phyloP scores from a whole-genome alignment of 2,329 filamentous ascomycete species.

The Albophoma yamanashiensis region DNA sequence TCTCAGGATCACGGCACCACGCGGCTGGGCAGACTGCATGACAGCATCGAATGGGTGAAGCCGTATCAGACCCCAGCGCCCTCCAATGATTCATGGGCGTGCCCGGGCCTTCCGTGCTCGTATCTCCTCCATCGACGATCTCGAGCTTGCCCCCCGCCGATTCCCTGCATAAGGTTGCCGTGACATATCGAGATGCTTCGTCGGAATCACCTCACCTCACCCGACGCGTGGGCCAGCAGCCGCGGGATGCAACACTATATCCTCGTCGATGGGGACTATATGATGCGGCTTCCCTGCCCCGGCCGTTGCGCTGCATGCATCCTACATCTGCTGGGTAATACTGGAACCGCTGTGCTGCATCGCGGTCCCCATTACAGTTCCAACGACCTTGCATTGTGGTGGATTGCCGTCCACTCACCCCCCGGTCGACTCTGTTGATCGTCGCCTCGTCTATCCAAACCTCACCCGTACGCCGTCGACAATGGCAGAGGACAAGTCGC shows the following conservation, averaged over 20 bases:
- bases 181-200: background rate
- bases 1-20: too few species aligned
- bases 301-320: background rate
- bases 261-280: background rate
- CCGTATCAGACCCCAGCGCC: background rate
- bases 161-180: background rate
- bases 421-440: too few species aligned
- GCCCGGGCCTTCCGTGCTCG: background rate
- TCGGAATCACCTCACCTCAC: background rate
- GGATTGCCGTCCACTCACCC: background rate
- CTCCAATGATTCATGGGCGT: background rate
- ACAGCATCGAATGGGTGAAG: too few species aligned
- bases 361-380: background rate
- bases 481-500: slow-evolving; percentile 38
- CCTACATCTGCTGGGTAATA: background rate
- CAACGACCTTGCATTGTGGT: background rate
- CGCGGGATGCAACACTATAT: background rate
- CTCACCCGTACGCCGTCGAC: background rate
- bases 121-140: background rate
- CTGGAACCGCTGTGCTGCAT: background rate
- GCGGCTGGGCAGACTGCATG: background rate
- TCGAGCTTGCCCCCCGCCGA: background rate
- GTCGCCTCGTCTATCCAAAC: too few species aligned
- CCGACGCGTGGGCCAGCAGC: background rate
- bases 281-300: background rate